These are phyloP conservation scores for Allantophomopsis lycopodina DNA, from an alignment of 2,329 filamentous ascomycete species.

Conservation along the genomic window DNA sequence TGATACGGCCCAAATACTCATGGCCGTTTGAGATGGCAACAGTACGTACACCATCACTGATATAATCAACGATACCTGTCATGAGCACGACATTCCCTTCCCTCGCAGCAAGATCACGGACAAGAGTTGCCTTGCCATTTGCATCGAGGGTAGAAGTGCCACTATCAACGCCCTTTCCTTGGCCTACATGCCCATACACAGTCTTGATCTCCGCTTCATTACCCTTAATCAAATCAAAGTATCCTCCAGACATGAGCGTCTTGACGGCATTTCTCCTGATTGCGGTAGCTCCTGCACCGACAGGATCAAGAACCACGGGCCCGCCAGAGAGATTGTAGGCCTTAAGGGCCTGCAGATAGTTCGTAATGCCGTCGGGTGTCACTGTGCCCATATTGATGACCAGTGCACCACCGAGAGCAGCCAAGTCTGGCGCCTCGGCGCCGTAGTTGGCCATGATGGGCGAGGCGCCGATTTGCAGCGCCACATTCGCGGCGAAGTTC, in stretches of 20 bases:
- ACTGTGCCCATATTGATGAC: conserved; percentile 95
- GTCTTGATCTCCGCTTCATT: conserved; percentile 81
- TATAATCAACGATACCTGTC: conserved; percentile 65
- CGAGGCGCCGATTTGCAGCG: conserved; percentile 69
- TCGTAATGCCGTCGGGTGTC: conserved; percentile 57
- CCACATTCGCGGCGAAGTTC: conserved; percentile 87
- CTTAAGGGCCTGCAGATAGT: conserved; percentile 58
- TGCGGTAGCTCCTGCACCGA: conserved; percentile 74
- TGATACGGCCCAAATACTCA: conserved; percentile 52
- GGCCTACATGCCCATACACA: conserved; percentile 43
- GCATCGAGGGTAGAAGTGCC: conserved; percentile 37
- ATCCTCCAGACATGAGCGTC: conserved; percentile 56
- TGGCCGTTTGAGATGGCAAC: conserved; percentile 67
- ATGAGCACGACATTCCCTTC: conserved; percentile 66
- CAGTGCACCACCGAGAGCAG: conserved; percentile 60
- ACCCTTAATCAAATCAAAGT: conserved; percentile 83
- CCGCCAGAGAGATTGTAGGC: conserved; percentile 71
- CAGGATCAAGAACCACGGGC: conserved; percentile 77
- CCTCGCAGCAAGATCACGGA: conserved; percentile 49
- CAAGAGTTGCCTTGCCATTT: conserved; percentile 46
- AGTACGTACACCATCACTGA: conserved; percentile 61
- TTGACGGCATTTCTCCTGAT: conserved; percentile 60
- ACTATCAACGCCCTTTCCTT: conserved; percentile 80
- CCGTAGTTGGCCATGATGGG: conserved; percentile 92
- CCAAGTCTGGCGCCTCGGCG: conserved; percentile 70